Conservation (phyloP, 1,139 yeast genomes). For the Candida frijolesensis region DNA sequence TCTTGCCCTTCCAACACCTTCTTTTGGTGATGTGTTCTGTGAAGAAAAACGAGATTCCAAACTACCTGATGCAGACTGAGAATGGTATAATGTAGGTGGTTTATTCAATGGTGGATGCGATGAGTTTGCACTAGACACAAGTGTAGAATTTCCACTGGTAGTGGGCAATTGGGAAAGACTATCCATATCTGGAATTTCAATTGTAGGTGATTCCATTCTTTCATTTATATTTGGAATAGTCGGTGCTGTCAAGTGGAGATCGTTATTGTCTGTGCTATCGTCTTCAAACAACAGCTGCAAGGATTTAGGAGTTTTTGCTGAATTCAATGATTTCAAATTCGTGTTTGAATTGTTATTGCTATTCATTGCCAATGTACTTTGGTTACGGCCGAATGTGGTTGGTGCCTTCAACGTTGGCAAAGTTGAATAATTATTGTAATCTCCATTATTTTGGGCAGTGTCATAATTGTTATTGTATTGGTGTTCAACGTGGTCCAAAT, state of each 20-base stretch:
- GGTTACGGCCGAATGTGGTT: constrained; percentile 10
- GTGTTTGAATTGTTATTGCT: constrained; percentile 12
- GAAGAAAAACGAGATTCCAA: constrained; percentile 37
- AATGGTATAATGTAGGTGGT: constrained; percentile 51
- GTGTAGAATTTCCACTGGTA: constrained; percentile 4
- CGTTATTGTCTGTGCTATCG: constrained; percentile 23
- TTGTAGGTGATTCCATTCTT: constrained; percentile 45
- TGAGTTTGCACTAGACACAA: constrained; percentile 7
- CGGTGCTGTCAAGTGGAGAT: constrained; percentile 10
- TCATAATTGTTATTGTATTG: constrained; percentile 28
- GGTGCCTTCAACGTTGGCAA: constrained; percentile 30
- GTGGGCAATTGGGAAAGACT: constrained; percentile 28
- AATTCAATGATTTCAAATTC: constrained; percentile 3
- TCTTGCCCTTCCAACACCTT: constrained; percentile 27
- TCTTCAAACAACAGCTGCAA: constrained; percentile 69
- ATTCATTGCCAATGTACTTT: constrained; percentile 11
- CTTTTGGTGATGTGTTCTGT: constrained; percentile 18
- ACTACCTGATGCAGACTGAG: constrained; percentile 51
- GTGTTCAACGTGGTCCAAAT: constrained; percentile 46
- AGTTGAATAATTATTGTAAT: constrained; percentile 24
- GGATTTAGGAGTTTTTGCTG: constrained; percentile 55
- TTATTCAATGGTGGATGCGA: constrained; percentile 37
- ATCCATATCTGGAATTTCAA: constrained; percentile 50
- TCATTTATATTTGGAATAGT: constrained; percentile 15
- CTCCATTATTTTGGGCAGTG: constrained; percentile 19